Conservation (phyloP, 805 yeast genomes). For the Saccharomycopsis capsularis region DNA sequence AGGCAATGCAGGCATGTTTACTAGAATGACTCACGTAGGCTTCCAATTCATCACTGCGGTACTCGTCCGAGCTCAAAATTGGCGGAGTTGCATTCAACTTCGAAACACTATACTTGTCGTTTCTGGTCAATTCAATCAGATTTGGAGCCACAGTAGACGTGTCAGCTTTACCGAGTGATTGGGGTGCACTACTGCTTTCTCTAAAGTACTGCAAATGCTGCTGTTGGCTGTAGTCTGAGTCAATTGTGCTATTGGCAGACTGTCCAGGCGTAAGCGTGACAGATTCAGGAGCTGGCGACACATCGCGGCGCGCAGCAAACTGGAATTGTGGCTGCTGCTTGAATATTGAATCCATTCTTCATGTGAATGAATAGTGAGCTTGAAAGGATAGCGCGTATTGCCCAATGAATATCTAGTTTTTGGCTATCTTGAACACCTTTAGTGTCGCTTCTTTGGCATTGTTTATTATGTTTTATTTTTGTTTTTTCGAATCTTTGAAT, state of each 20-base stretch:
- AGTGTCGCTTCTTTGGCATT: no score
- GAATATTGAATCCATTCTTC: background rate
- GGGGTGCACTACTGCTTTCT: no score
- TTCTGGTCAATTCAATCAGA: conserved; percentile 48
- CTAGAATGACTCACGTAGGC: conserved; percentile 44
- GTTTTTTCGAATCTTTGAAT: background rate
- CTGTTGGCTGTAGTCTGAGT: background rate
- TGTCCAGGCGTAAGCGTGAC: background rate
- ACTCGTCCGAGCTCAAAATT: conserved; percentile 19
- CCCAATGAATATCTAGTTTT: no score
- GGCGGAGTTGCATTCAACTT: conserved; percentile 50
- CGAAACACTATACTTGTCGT: conserved; percentile 49
- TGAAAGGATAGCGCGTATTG: no score
- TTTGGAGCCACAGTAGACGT: background rate
- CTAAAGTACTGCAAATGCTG: background rate
- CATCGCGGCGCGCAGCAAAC: conserved; percentile 3
- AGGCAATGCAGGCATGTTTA: conserved; percentile 42
- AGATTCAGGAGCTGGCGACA: background rate
- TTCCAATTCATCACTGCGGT: conserved; percentile 22
- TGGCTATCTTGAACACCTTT: no score
- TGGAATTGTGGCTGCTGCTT: conserved; percentile 4
- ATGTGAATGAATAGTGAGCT: no score
- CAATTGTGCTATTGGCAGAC: background rate
- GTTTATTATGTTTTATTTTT: no score
- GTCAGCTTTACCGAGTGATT: no score